Base-by-base conservation (phyloP, 768 basidiomycete genomes). In the Kwoniella bestiolae region DNA sequence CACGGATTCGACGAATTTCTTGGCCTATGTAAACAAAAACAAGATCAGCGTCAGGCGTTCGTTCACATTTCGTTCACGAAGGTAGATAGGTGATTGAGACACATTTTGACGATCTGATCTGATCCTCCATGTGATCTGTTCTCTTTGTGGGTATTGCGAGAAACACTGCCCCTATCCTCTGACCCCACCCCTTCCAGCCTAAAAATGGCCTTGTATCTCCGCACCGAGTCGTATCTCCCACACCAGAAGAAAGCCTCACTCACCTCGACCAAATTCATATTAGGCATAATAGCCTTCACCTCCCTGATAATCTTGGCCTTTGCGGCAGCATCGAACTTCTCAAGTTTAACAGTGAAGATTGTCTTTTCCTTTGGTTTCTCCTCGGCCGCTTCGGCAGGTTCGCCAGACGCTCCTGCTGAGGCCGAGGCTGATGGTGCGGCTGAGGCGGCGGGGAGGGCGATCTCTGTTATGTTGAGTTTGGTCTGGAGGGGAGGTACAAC, bases 321-420 rank as follows among this genome's bases (percentile, higher is more conserved):
- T 57, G 91, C 85, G 11, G 86, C 85, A 2, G 93, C 87, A 67
- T 96, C 94, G 76, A 98, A 96, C 51, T 92, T 92, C 79, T 95
- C 92, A 45, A 99, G 86, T 82, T 88, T 93, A 78, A 97, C 90
- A 74, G 89, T 94, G 84, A 99, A 99, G 34, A 94, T 86, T 18
- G 94, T 96, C 88, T 98, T 98, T 84, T 97, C 96, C 84, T 96
- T 97, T 53, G 94, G 94, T 78, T 94, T 96, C 82, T 93, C 92
- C 89, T 88, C 88, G 21, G 68, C 85, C 18, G 84, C 84, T 56
- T 87, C 83, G 14, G 86, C 84, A 8, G 88, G 85, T 1, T 86
- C 83, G 7, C 86, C 83, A 0, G 87, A 83, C 2, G 87, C 83
- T 8, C 87, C 83, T 18, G 88, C 84, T 28, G 74, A 52, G 8